Conservation (phyloP, 73 alveolate genomes). For the Paramecium tetraurelia region DNA sequence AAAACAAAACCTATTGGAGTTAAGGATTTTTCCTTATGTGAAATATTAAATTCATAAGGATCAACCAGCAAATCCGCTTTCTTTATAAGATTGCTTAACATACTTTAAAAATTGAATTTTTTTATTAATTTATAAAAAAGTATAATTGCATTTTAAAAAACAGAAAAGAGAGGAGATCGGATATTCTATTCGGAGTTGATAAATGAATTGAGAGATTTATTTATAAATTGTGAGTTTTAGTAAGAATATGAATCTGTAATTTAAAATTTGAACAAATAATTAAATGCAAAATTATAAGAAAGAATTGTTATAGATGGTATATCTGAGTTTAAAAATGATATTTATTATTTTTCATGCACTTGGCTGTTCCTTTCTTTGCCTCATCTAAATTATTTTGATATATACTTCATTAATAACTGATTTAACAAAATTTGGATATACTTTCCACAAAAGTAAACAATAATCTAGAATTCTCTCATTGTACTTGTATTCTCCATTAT, state of each 20-base stretch:
- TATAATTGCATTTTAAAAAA: background rate
- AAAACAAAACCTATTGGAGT: background rate
- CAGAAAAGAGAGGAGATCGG: background rate
- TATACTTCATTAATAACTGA: constrained; percentile 22
- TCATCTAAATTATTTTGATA: background rate
- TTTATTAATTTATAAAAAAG: background rate
- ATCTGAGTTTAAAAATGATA: background rate
- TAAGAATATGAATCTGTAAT: too few relatives aligned
- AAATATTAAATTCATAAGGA: constrained; percentile 31
- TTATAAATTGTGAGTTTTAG: too few relatives aligned
- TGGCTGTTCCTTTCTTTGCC: background rate
- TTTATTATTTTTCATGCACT: background rate
- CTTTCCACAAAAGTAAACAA: background rate
- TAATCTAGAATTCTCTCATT: constrained; percentile 24
- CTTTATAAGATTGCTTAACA: background rate
- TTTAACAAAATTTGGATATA: constrained; percentile 22
- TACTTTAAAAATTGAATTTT: background rate
- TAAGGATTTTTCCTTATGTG: background rate
- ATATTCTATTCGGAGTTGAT: background rate
- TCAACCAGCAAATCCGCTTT: background rate
- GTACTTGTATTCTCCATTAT: constrained; percentile 25
- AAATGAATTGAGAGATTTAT: too few relatives aligned
- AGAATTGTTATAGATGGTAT: too few relatives aligned
- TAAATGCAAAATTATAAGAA: too few relatives aligned
- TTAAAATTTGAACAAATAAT: too few relatives aligned